phyloP scores from a whole-genome alignment of 352 stramenopile genomes.

The Phytophthora cryptogea region DNA sequence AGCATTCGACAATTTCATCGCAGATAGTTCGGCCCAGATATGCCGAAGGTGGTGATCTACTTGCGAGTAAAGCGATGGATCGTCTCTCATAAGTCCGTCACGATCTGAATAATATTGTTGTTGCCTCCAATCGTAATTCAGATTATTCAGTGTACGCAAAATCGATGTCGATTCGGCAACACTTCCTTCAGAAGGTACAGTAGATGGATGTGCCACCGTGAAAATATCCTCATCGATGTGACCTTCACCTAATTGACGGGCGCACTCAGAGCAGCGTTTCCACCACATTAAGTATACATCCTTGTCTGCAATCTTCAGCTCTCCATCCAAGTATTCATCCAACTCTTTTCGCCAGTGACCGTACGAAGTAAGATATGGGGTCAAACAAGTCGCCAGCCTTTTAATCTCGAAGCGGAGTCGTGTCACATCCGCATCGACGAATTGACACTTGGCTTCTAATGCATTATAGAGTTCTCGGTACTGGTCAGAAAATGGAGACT shows the following conservation, averaged over 20 bases:
- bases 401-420: constrained; percentile 35
- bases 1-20: constrained; percentile 64
- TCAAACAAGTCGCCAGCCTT: constrained; percentile 31
- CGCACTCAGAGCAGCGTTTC: constrained; percentile 34
- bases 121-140: background rate
- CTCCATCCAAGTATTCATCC: constrained; percentile 39
- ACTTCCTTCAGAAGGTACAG: constrained; percentile 21
- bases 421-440: constrained; percentile 39
- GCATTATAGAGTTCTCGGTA: constrained; percentile 28
- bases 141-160: constrained; percentile 17
- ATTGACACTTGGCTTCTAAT: constrained; percentile 36
- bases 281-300: constrained; percentile 60
- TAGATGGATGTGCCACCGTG: background rate
- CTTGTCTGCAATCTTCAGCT: constrained; percentile 25
- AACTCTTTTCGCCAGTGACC: constrained; percentile 38
- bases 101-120: background rate
- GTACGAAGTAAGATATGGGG: constrained; percentile 49
- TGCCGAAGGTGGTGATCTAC: constrained; percentile 26
- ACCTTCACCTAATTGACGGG: constrained; percentile 10
- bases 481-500: constrained; percentile 12
- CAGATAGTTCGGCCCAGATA: constrained; percentile 30
- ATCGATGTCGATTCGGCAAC: constrained; percentile 27
- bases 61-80: constrained; percentile 8
- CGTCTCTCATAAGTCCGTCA: background rate
- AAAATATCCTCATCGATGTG: constrained; percentile 4